phyloP scores from a whole-genome alignment of 192 early-diverging fungal genomes.

The Umbelopsis sp. region DNA sequence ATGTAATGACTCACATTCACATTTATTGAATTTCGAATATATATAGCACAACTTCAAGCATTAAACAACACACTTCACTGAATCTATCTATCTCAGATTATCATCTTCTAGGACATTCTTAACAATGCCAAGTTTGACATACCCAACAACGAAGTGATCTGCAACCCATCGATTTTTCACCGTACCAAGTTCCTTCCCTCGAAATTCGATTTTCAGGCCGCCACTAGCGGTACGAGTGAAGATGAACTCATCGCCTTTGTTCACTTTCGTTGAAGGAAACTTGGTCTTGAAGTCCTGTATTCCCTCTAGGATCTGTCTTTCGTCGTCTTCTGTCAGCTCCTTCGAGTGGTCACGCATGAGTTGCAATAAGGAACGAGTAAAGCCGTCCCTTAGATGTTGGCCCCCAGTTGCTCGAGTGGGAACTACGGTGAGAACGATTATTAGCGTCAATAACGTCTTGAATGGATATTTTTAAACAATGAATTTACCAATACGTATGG shows the following conservation, averaged over 20 bases:
- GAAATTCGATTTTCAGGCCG: constrained; percentile 35
- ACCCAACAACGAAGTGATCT: constrained; percentile 54
- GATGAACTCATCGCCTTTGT: constrained; percentile 47
- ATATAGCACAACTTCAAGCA: too few relatives aligned
- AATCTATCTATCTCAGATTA: neutral
- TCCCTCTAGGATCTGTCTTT: constrained; percentile 48
- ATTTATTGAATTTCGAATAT: too few relatives aligned
- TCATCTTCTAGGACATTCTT: constrained; percentile 1
- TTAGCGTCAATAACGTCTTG: constrained; percentile 16
- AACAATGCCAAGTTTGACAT: constrained; percentile 39
- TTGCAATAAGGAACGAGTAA: constrained; percentile 47
- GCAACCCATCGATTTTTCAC: constrained; percentile 52
- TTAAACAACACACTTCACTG: too few relatives aligned
- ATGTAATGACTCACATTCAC: too few relatives aligned
- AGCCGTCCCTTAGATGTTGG: constrained; percentile 61
- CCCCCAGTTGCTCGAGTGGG: constrained; percentile 53
- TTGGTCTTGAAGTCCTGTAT: constrained; percentile 54
- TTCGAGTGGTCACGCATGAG: constrained; percentile 42
- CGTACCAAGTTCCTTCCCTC: constrained; percentile 48
- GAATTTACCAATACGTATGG: constrained; percentile 42
- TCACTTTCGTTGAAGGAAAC: constrained; percentile 53
- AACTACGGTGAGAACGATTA: constrained; percentile 28
- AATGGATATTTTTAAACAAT: constrained; percentile 24
- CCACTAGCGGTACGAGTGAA: constrained; percentile 53
- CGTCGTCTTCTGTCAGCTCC: constrained; percentile 45